Evolutionary conservation across 1,139 yeast genomes (phyloP).

Genomic region (Kodamaea derodonti): DNA sequence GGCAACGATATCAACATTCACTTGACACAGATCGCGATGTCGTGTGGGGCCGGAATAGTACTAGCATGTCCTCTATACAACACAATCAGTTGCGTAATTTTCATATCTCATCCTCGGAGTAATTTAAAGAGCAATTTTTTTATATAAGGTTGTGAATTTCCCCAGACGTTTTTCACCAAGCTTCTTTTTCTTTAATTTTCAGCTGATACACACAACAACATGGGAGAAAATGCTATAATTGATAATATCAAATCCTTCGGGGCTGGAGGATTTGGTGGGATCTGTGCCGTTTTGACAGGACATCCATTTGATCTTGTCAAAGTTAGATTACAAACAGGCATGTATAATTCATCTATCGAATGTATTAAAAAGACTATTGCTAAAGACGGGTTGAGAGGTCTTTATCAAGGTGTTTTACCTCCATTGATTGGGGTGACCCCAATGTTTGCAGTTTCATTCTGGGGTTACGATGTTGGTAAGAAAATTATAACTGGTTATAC

Average conservation of each 20-base stretch:
- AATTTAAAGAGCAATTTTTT: no score
- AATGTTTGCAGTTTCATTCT: slow-evolving; percentile 95
- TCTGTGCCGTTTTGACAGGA: slow-evolving; percentile 81
- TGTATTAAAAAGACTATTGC: slow-evolving; percentile 69
- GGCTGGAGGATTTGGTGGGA: slow-evolving; percentile 75
- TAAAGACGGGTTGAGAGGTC: slow-evolving; percentile 71
- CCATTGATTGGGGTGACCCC: slow-evolving; percentile 96
- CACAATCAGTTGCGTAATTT: no score
- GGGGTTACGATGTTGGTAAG: slow-evolving; percentile 97
- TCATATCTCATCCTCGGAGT: no score
- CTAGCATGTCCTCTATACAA: no score
- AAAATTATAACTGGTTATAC: slow-evolving; percentile 52
- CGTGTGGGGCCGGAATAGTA: no score
- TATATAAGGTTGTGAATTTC: no score
- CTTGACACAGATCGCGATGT: no score
- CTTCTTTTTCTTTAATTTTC: no score
- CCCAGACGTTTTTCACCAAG: no score
- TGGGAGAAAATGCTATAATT: slow-evolving; percentile 44
- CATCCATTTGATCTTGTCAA: slow-evolving; percentile 94
- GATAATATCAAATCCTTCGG: slow-evolving; percentile 72
- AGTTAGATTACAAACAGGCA: slow-evolving; percentile 83
- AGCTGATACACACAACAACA: no score
- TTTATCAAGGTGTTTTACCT: slow-evolving; percentile 84
- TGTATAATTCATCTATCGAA: slow-evolving; percentile 55
- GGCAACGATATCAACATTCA: no score